phyloP scores from a whole-genome alignment of 1,284 basidiomycete species.

The Ustilago hordei region DNA sequence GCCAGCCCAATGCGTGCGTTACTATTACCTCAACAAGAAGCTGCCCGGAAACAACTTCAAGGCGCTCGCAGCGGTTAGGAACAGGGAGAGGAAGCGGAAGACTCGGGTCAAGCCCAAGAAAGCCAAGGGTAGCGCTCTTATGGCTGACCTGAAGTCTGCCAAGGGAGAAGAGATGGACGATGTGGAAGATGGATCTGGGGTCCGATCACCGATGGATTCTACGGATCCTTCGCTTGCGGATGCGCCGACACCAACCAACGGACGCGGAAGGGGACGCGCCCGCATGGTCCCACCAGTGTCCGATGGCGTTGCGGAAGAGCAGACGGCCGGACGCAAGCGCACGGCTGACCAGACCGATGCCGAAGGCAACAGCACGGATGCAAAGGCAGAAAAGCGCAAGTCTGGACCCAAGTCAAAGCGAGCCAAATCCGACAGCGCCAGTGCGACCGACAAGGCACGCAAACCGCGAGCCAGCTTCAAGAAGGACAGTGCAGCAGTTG shows the following conservation, averaged over 20 bases:
- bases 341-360: conserved; percentile 18
- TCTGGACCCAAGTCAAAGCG: conserved; percentile 45
- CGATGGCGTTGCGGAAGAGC: conserved; percentile 21
- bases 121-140: conserved; percentile 68
- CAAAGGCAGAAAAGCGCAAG: conserved; percentile 32
- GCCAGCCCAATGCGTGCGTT: conserved; percentile 87
- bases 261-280: conserved; percentile 22
- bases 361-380: conserved; percentile 7
- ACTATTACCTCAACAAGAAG: conserved; percentile 96
- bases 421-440: conserved; percentile 41
- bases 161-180: conserved; percentile 67
- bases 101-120: conserved; percentile 67
- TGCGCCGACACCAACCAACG: conserved; percentile 11
- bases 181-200: conserved; percentile 46
- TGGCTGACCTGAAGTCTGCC: conserved; percentile 67
- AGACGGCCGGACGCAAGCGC: conserved; percentile 30
- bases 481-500: conserved; percentile 20
- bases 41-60: conserved; percentile 66
- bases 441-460: conserved; percentile 32
- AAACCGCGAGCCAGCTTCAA: conserved; percentile 24
- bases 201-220: conserved; percentile 38
- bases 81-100: conserved; percentile 65
- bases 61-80: conserved; percentile 62
- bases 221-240: conserved; percentile 24
- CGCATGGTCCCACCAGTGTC: conserved; percentile 11